These are phyloP conservation scores for Nicotiana otophora DNA, from an alignment of 257 asterid species.

Conservation along the genomic window DNA sequence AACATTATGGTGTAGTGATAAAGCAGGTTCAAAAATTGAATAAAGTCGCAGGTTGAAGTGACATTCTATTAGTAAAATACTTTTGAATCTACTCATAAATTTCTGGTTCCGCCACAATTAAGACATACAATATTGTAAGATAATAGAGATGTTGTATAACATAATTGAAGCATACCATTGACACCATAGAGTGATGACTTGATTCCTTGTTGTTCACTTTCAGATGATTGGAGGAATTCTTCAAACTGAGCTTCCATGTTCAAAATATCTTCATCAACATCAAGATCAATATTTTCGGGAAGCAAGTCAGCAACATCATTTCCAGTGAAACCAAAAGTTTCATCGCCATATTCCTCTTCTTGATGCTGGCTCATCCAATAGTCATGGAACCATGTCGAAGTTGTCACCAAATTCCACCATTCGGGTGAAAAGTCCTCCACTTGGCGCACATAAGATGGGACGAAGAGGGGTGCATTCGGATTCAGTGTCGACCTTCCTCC, in stretches of 20 bases:
- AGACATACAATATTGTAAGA: background rate
- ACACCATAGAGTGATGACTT: slow-evolving; percentile 18
- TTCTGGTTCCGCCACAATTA: too few species aligned
- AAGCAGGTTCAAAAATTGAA: too few species aligned
- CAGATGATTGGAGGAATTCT: slow-evolving; percentile 69
- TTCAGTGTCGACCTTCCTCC: slow-evolving; percentile 73
- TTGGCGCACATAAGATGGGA: slow-evolving; percentile 78
- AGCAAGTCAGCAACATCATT: slow-evolving; percentile 41
- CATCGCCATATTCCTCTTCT: slow-evolving; percentile 43
- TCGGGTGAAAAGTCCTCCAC: slow-evolving; percentile 97
- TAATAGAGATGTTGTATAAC: slow-evolving; percentile 11
- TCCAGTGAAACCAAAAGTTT: slow-evolving; percentile 23
- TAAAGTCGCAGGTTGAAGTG: too few species aligned
- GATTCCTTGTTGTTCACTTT: slow-evolving; percentile 29
- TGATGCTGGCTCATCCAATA: slow-evolving; percentile 79
- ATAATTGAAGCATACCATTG: slow-evolving; percentile 30
- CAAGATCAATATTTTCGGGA: slow-evolving; percentile 77
- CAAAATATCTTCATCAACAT: slow-evolving; percentile 73
- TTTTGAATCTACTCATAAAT: too few species aligned
- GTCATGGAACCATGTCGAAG: slow-evolving; percentile 73
- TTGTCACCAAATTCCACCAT: slow-evolving; percentile 88
- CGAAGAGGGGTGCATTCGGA: slow-evolving; percentile 77
- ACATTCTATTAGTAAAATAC: too few species aligned
- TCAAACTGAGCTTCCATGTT: slow-evolving; percentile 87
- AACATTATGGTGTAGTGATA: too few species aligned